Evolutionary conservation across 495 filamentous ascomycete species (phyloP), one percentile per base, ranked within the genome.

Genomic region (Neurospora africana): DNA sequence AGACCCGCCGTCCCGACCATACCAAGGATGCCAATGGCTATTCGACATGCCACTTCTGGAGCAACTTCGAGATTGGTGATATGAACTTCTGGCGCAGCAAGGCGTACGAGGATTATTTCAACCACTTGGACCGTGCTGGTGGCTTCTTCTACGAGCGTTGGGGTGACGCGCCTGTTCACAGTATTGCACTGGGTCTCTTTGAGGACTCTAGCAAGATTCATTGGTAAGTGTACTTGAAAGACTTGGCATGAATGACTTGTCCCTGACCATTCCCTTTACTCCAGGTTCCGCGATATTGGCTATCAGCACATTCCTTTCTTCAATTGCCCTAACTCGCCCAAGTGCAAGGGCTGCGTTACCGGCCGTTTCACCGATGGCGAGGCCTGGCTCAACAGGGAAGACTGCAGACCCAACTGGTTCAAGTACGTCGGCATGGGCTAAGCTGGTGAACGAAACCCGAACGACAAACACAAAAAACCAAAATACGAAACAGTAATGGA

Each of bases 11-110:
- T 68, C 95, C 96, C 9, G 87, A 93, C 21, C 92, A 97, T 81
- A 92, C 91, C 76, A 73, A 83, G 23, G 87, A 89, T 68, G 94
- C 93, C 38, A 89, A 95, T 72, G 95, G 95, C 43, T 99, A 98
- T 85, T 95, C 92, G 13, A 99, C 96, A n/a, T 99, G 96, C 81
- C 96, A 99, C 82, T 99, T 99, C 85, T 99, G 96, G 96, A 93
- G 89, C 72, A 99, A 99, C 83, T 99, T 99, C 78, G 96, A 99
- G 83, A 96, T 99, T 76, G 96, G 89, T 40, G 94, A 97, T 79
- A 89, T 99, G 88, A 88, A 87, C 73, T 98, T 99, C 84, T 99
- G 94, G 93, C 86, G 96, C 13, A 91, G 93, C 76, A 88, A 94
- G 80, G 86, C 88, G 69, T 99, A 99, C 80, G 91, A 95, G 79